A percentile compares a stretch with the other conserved stretches of the same genome.
Conservation (phyloP, 345 rosid genomes). For the Rhizophora mangle region DNA sequence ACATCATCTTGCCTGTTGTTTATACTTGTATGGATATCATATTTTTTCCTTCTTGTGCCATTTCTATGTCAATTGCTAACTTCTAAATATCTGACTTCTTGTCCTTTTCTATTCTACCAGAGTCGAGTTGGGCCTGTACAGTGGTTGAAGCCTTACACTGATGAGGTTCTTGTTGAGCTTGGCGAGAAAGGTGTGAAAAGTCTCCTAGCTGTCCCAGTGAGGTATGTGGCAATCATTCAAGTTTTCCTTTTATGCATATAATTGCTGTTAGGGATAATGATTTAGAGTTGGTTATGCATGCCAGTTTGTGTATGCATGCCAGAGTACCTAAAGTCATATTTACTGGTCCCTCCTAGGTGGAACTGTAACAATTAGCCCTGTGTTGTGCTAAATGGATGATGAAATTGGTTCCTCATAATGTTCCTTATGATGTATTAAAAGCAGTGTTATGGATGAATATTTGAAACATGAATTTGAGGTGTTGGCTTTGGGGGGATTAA, state of each 20-base stretch:
- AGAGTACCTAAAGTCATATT: too few species aligned
- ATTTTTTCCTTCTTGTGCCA: neutral
- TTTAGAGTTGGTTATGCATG: too few species aligned
- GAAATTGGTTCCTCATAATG: too few species aligned
- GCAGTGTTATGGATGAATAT: too few species aligned
- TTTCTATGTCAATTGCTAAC: neutral
- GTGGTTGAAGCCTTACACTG: slow-evolving; percentile 95
- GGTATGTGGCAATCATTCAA: slow-evolving; percentile 37
- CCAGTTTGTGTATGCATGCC: too few species aligned
- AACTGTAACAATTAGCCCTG: too few species aligned
- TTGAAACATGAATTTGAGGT: too few species aligned
- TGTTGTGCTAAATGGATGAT: too few species aligned
- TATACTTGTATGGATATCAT: neutral
- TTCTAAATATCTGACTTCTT: neutral
- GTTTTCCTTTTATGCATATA: neutral
- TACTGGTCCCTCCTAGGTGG: too few species aligned
- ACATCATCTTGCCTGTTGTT: neutral
- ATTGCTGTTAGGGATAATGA: neutral
- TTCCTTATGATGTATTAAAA: too few species aligned
- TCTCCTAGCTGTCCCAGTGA: slow-evolving; percentile 87
- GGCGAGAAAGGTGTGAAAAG: slow-evolving; percentile 93
- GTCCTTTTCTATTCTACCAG: slow-evolving; percentile 28
- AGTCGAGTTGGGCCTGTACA: slow-evolving; percentile 97
- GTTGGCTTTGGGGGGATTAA: too few species aligned
- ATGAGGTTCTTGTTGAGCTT: slow-evolving; percentile 87